These are phyloP conservation scores for Chloris gayana DNA, from an alignment of 176 grass and related monocot genomes.

Conservation along the genomic window DNA sequence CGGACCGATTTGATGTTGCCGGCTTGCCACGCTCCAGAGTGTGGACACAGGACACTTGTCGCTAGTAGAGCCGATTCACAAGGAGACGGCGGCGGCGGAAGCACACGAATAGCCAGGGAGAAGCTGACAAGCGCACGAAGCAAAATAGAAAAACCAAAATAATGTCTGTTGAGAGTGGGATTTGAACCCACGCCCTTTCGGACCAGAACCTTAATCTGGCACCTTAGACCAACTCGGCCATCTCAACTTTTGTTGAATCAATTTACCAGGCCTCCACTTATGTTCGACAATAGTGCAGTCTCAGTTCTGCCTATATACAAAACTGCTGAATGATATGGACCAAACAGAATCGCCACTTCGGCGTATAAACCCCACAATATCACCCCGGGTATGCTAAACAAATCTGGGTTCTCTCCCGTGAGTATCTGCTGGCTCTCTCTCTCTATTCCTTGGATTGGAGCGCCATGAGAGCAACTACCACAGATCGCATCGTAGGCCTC, in stretches of 20 bases:
- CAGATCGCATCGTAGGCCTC: conserved; percentile 65
- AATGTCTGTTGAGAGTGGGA: conserved; percentile 58
- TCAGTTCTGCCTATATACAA: neutral
- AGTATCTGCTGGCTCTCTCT: too few relatives aligned
- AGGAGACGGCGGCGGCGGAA: too few relatives aligned
- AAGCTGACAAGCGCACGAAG: neutral
- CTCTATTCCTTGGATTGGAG: conserved; percentile 36
- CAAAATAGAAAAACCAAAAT: neutral
- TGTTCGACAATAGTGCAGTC: too few relatives aligned
- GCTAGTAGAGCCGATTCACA: too few relatives aligned
- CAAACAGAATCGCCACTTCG: neutral
- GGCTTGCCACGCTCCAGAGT: too few relatives aligned
- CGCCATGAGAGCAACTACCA: conserved; percentile 69
- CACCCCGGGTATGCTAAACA: neutral
- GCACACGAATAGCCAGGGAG: too few relatives aligned
- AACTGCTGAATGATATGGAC: neutral
- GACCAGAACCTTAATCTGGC: conserved; percentile 99
- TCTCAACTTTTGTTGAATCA: conserved; percentile 43
- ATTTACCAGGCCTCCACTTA: too few relatives aligned
- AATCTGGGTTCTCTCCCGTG: neutral
- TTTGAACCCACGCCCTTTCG: conserved; percentile 99
- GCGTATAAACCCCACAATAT: too few relatives aligned
- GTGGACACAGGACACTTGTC: too few relatives aligned
- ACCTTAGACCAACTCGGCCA: conserved; percentile 97
- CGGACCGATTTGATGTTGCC: too few relatives aligned